phyloP scores from a whole-genome alignment of 2,329 filamentous ascomycete species.

The Aurifilum marmelostoma region DNA sequence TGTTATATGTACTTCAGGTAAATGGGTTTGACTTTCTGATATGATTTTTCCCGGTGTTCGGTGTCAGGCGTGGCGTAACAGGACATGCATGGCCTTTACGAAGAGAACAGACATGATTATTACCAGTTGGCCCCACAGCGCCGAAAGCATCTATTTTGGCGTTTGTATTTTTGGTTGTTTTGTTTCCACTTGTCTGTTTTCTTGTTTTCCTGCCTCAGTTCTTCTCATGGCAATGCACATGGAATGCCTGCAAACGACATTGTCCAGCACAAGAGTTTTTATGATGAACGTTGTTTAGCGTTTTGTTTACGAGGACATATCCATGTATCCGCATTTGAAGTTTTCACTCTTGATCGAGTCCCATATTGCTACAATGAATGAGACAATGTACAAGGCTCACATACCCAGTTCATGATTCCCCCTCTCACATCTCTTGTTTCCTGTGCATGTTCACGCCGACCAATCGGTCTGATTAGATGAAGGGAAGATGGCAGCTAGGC shows the following conservation, averaged over 20 bases:
- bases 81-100: neutral
- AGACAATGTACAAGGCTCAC: neutral
- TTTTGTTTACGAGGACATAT: too few species aligned
- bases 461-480: neutral
- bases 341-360: neutral
- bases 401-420: too few species aligned
- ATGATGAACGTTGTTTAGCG: neutral
- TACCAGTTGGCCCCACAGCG: constrained; percentile 11
- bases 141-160: constrained; percentile 12
- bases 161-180: neutral
- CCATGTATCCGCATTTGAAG: too few species aligned
- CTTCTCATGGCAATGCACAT: neutral
- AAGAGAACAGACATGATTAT: constrained; percentile 8
- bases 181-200: neutral
- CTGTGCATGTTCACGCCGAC: neutral
- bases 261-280: neutral
- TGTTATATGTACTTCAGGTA: neutral
- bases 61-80: constrained; percentile 5
- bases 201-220: neutral
- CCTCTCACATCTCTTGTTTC: neutral
- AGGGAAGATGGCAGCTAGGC: neutral
- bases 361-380: neutral
- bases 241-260: neutral
- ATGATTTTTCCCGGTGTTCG: neutral
- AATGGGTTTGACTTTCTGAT: neutral